phyloP scores from a whole-genome alignment of 306 rosid genomes.

The Begonia fuchsioides region DNA sequence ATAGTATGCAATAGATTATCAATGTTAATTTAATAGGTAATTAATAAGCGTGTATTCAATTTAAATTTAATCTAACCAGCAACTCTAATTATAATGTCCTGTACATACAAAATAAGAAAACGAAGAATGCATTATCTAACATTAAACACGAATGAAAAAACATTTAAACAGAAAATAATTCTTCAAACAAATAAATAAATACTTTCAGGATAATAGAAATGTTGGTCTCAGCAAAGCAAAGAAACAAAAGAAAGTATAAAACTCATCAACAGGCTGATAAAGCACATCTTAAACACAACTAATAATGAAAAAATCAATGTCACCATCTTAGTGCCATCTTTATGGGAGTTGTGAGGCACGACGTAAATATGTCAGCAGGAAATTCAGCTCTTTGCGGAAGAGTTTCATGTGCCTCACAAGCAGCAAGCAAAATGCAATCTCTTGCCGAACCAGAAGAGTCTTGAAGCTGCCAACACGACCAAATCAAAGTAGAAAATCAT shows the following conservation, averaged over 20 bases:
- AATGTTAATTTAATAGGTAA: too few species aligned
- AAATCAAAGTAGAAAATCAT: not conserved
- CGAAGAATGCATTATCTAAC: too few species aligned
- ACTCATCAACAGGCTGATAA: not conserved
- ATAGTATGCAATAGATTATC: too few species aligned
- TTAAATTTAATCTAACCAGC: too few species aligned
- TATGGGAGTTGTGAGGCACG: slow-evolving; percentile 96
- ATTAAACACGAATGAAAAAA: too few species aligned
- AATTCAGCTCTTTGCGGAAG: slow-evolving; percentile 98
- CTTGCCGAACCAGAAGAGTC: slow-evolving; percentile 65
- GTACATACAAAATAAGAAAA: too few species aligned
- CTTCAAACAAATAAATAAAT: too few species aligned
- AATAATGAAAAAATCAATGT: slow-evolving; percentile 12
- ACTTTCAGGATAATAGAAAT: not conserved
- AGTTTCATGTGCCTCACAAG: slow-evolving; percentile 94
- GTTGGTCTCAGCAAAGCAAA: slow-evolving; percentile 1
- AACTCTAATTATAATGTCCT: too few species aligned
- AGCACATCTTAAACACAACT: not conserved
- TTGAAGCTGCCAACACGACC: slow-evolving; percentile 38
- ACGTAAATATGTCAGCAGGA: slow-evolving; percentile 95
- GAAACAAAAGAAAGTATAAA: not conserved
- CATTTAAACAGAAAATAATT: too few species aligned
- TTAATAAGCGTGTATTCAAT: too few species aligned
- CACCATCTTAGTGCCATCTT: slow-evolving; percentile 99
- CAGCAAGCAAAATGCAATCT: slow-evolving; percentile 96